A percentile compares a stretch with the other conserved stretches of the same genome.
These are phyloP conservation scores for Nepenthes mirabilis DNA, from an alignment of 148 eudicot genomes.

Conservation along the genomic window DNA sequence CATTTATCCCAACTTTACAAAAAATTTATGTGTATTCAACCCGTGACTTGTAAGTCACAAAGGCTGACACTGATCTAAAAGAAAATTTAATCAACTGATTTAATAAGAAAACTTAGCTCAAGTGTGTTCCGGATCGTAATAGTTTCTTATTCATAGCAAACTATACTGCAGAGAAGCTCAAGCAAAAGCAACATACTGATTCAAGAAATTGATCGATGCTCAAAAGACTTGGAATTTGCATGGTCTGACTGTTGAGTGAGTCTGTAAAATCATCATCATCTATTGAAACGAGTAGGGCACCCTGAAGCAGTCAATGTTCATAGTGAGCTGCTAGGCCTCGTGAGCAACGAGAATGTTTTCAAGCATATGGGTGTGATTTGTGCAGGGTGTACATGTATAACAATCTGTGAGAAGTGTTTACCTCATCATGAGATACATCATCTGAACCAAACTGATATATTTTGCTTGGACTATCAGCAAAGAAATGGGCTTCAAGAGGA, in stretches of 20 bases:
- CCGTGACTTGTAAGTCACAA: not conserved
- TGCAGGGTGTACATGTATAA: slow-evolving; percentile 4
- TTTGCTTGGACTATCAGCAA: slow-evolving; percentile 23
- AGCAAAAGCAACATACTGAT: slow-evolving; percentile 42
- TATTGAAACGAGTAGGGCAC: slow-evolving; percentile 23
- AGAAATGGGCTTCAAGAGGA: slow-evolving; percentile 43
- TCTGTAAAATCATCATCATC: slow-evolving; percentile 43
- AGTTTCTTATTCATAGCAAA: not conserved
- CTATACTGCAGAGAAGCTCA: not conserved
- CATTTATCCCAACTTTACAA: too few relatives aligned
- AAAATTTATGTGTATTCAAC: too few relatives aligned
- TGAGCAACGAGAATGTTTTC: not conserved
- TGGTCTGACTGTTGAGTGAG: slow-evolving; percentile 17
- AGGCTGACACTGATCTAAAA: not conserved
- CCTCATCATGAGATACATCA: slow-evolving; percentile 44
- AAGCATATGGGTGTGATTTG: not conserved
- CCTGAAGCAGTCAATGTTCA: slow-evolving; percentile 22
- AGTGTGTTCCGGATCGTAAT: not conserved
- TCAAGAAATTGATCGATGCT: slow-evolving; percentile 76
- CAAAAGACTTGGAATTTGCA: slow-evolving; percentile 35
- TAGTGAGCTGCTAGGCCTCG: not conserved
- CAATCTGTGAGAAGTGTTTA: slow-evolving; percentile 11
- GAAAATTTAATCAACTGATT: too few relatives aligned
- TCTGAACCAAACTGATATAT: slow-evolving; percentile 21
- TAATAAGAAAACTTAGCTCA: not conserved